Base-by-base conservation (phyloP, 768 basidiomycete genomes). In the Pisolithus marmoratus region DNA sequence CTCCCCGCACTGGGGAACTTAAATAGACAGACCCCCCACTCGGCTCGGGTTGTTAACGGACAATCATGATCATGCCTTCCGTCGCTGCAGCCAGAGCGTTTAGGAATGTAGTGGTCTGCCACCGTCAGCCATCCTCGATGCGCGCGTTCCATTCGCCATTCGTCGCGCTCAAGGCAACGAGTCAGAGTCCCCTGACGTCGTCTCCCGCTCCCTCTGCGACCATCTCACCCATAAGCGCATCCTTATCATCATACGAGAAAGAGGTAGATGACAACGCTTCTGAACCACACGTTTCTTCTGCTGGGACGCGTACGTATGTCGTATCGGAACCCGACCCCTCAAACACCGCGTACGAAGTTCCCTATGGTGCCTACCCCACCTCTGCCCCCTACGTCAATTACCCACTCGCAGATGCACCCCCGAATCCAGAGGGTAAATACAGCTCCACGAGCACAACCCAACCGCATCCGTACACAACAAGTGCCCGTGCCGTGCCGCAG, bases 321-420 rank as follows among this genome's bases (percentile, higher is more conserved):
- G 86, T 87, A 56, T 86, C 84, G 29, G 75, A 85, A 63, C 86
- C 86, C 37, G 84, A 87, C 67, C 75, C 79, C 31, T 71, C 80
- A 51, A 64, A 81, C 50, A 77, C 74, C 40, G 78, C 79, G 29
- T 87, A 86, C 58, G 71, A 78, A 57, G 84, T 89, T n/a, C 86
- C 86, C 2, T 78, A 81, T 11, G 86, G 87, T 57, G 86, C 85
- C 5, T 83, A 82, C 64, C 75, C 79, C 38, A 72, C 73, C 27
- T 75, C 78, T 20, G 65, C 73, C 2, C 71, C 81, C 17, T 78
- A 76, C 61, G 66, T 72, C 50, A 72, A 71, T 61, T 74, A 68
- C 65, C 51, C 66, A 12, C 48, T 76, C 34, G 69, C 78, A 5
- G 72, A 42, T 24, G 23, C 70, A 45, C 63, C 74, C 17, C 72